Percentiles rank a stretch among this genome's conserved stretches.
Conservation (phyloP, 192 early-diverging fungal species). For the Thamnidium elegans region DNA sequence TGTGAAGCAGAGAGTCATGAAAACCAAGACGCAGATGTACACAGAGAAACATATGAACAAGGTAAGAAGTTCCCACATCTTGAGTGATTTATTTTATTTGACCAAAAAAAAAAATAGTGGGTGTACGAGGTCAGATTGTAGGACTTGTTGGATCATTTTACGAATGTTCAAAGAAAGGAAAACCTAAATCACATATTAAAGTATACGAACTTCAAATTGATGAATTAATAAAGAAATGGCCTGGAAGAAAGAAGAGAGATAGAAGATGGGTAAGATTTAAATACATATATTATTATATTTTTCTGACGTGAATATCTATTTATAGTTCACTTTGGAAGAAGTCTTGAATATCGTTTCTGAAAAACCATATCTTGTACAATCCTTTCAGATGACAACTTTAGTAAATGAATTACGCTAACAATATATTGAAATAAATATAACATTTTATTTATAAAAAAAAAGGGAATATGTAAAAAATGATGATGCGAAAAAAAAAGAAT, state of each 20-base stretch:
- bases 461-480: not conserved
- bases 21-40: slow-evolving; percentile 32
- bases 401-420: too few relatives aligned
- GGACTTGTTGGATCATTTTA: slow-evolving; percentile 43
- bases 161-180: slow-evolving; percentile 35
- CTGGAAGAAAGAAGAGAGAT: slow-evolving; percentile 42
- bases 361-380: slow-evolving; percentile 2
- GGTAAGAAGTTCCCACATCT: slow-evolving; percentile 2
- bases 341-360: not conserved
- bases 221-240: slow-evolving; percentile 46
- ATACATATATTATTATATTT: not conserved
- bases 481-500: not conserved
- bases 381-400: too few relatives aligned
- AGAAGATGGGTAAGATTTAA: slow-evolving; percentile 23
- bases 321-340: slow-evolving; percentile 15
- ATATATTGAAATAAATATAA: too few relatives aligned
- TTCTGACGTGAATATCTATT: not conserved
- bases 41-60: slow-evolving; percentile 51
- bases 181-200: slow-evolving; percentile 35
- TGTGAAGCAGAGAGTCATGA: slow-evolving; percentile 60
- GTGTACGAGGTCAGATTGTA: slow-evolving; percentile 44
- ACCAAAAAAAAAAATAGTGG: slow-evolving; percentile 25
- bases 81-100: not conserved
- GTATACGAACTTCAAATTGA: slow-evolving; percentile 55
- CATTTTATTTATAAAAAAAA: not conserved